A percentile compares a stretch with the other conserved stretches of the same genome.
These are phyloP conservation scores for Tilletia horrida DNA, from an alignment of 1,284 basidiomycete genomes.

Conservation along the genomic window DNA sequence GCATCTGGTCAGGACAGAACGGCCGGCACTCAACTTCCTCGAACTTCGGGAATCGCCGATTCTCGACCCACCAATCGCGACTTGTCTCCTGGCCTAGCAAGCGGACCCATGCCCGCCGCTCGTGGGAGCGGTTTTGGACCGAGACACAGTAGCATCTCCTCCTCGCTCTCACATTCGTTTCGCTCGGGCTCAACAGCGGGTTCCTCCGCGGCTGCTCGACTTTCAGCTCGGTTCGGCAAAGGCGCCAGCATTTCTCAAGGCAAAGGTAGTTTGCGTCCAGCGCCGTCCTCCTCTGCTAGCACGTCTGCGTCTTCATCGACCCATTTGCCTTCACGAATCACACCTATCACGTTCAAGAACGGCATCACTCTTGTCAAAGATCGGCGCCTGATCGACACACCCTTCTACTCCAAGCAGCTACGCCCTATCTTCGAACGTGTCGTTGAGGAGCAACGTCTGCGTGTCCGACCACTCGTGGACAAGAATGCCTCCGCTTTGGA, in stretches of 20 bases:
- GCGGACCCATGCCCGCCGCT: too few relatives aligned
- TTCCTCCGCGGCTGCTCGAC: neutral
- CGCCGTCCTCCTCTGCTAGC: neutral
- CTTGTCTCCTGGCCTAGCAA: neutral
- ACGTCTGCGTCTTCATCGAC: neutral
- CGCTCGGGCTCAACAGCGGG: neutral
- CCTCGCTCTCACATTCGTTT: neutral
- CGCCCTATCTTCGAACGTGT: neutral
- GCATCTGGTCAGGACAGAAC: too few relatives aligned
- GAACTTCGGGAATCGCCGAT: neutral
- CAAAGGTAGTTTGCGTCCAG: neutral
- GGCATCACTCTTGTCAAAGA: neutral
- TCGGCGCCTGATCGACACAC: neutral
- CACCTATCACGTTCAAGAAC: slow-evolving; percentile 9
- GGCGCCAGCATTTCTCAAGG: neutral
- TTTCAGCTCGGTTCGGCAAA: neutral
- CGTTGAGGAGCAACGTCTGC: neutral
- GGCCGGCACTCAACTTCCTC: too few relatives aligned
- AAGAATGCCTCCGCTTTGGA: neutral
- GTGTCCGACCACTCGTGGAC: neutral
- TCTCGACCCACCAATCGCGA: neutral
- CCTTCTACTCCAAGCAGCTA: neutral
- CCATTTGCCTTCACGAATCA: neutral
- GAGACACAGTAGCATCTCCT: neutral
- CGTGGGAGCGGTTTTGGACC: too few relatives aligned